Conservation (phyloP, 495 filamentous ascomycete species). For the Xylaria intraflava region DNA sequence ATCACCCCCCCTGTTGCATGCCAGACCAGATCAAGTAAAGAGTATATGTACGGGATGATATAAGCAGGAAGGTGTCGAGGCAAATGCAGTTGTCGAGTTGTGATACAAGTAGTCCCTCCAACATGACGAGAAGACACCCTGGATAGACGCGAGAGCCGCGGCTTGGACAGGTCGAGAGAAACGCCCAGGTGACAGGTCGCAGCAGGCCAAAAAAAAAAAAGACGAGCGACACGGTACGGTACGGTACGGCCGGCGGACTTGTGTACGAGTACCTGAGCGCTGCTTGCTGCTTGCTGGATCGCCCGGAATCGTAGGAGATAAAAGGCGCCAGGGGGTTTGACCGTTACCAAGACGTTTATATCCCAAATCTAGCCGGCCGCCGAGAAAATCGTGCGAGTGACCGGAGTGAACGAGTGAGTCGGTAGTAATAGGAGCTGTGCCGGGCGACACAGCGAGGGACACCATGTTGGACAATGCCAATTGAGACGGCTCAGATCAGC, state of each 20-base stretch:
- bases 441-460: background rate
- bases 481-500: slow-evolving; percentile 5
- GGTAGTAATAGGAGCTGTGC: background rate
- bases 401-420: slow-evolving; percentile 1
- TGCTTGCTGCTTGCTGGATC: background rate
- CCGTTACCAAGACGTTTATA: slow-evolving; percentile 1
- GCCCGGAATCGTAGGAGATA: background rate
- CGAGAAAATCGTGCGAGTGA: background rate
- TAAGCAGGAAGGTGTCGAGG: background rate
- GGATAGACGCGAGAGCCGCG: slow-evolving; percentile 2
- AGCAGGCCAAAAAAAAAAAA: background rate
- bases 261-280: background rate
- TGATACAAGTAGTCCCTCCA: background rate
- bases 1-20: background rate
- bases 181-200: background rate
- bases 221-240: background rate
- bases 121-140: background rate
- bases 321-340: background rate
- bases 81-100: slow-evolving; percentile 2
- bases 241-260: background rate
- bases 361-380: background rate
- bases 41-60: background rate
- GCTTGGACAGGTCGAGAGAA: background rate
- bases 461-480: slow-evolving; percentile 14
- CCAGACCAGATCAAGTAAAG: background rate